These are phyloP conservation scores for Rhizopus delemar DNA, from an alignment of 371 early-diverging fungal genomes.

Conservation along the genomic window DNA sequence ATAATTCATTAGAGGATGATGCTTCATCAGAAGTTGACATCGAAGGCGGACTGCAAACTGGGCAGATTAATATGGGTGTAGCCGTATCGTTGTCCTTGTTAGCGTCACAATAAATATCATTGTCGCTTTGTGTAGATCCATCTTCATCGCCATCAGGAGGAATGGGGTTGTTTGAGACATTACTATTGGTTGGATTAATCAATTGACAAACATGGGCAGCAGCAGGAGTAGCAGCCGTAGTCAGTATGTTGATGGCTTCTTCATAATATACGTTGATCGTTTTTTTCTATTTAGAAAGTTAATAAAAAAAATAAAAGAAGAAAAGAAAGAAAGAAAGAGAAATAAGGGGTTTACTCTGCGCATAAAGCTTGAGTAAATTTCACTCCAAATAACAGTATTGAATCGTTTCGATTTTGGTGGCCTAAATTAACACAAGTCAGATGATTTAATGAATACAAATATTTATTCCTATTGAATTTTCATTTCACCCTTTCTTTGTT, in stretches of 20 bases:
- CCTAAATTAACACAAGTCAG: conserved; percentile 19
- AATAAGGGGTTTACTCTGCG: conserved; percentile 14
- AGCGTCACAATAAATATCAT: conserved; percentile 11
- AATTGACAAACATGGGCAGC: conserved; percentile 14
- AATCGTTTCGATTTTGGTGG: conserved; percentile 16
- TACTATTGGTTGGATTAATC: conserved; percentile 8
- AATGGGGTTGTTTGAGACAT: conserved; percentile 10
- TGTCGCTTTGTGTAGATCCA: conserved; percentile 16
- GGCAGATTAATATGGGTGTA: background rate
- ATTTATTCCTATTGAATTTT: conserved; percentile 16
- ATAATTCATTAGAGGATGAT: conserved; percentile 13
- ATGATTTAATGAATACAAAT: conserved; percentile 15
- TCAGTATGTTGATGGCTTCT: conserved; percentile 20
- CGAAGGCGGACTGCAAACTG: conserved; percentile 13
- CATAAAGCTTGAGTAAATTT: conserved; percentile 12
- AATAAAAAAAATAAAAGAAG: conserved; percentile 14
- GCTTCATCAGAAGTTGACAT: conserved; percentile 9
- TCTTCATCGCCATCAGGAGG: conserved; percentile 10
- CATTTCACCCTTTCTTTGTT: conserved; percentile 22
- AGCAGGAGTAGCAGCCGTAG: conserved; percentile 15
- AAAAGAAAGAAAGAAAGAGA: conserved; percentile 15
- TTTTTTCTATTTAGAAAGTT: conserved; percentile 15
- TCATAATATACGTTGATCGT: conserved; percentile 16
- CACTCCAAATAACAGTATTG: conserved; percentile 17
- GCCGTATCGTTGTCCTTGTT: conserved; percentile 9